Percentiles rank a stretch among this genome's conserved stretches.
phyloP scores from a whole-genome alignment of 2,329 filamentous ascomycete genomes.

The Zasmidium citrigriseum region DNA sequence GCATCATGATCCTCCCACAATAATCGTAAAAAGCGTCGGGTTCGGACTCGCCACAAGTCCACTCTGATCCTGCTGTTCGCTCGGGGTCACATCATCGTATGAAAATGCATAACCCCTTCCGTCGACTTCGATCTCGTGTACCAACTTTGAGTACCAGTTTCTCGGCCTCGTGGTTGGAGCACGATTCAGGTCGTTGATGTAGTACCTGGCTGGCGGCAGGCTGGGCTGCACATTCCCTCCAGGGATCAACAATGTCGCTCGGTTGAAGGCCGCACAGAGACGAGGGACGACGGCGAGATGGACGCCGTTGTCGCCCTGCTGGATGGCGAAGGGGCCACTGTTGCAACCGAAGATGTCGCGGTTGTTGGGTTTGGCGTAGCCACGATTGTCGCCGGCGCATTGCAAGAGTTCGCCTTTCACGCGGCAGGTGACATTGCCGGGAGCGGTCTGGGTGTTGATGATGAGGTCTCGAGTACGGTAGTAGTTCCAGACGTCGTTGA shows the following conservation, averaged over 20 bases:
- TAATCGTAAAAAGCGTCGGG: slow-evolving; percentile 47
- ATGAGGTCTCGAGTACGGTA: slow-evolving; percentile 50
- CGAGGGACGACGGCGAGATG: slow-evolving; percentile 66
- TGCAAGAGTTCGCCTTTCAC: slow-evolving; percentile 47
- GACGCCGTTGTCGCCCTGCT: slow-evolving; percentile 41
- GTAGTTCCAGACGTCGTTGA: slow-evolving; percentile 52
- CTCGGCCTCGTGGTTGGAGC: slow-evolving; percentile 42
- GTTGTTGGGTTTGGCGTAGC: slow-evolving; percentile 59
- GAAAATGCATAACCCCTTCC: slow-evolving; percentile 66
- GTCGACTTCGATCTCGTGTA: slow-evolving; percentile 62
- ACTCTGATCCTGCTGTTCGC: slow-evolving; percentile 47
- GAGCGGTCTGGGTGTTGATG: slow-evolving; percentile 64
- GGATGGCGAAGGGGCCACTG: slow-evolving; percentile 59
- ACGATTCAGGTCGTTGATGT: slow-evolving; percentile 34
- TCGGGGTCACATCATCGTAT: slow-evolving; percentile 65
- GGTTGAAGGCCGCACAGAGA: slow-evolving; percentile 73
- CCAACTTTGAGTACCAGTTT: slow-evolving; percentile 60
- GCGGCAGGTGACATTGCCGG: slow-evolving; percentile 57
- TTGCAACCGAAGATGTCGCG: slow-evolving; percentile 69
- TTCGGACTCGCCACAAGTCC: slow-evolving; percentile 48
- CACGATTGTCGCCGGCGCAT: slow-evolving; percentile 38
- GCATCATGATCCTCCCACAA: slow-evolving; percentile 45
- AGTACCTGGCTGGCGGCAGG: slow-evolving; percentile 34
- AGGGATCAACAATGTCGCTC: slow-evolving; percentile 62
- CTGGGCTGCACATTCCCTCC: slow-evolving; percentile 52